A percentile compares a stretch with the other conserved stretches of the same genome.
Evolutionary conservation across 306 rosid genomes (phyloP).

Genomic region (Luffa aegyptiaca): DNA sequence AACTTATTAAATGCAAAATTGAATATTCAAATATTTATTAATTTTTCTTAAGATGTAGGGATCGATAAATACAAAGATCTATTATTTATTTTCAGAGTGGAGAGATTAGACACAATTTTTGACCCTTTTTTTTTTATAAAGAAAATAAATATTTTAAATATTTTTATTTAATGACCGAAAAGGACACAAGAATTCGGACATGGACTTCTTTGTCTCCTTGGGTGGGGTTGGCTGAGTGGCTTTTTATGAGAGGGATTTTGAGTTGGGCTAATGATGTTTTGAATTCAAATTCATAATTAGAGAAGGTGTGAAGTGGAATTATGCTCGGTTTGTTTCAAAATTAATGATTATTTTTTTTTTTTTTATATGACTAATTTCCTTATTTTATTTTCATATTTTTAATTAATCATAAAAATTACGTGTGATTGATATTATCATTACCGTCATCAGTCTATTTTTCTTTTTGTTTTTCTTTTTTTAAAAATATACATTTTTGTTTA

Average conservation of each 20-base stretch:
- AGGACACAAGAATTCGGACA: neutral
- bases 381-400: neutral
- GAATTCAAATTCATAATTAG: slow-evolving; percentile 1
- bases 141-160: too few species aligned
- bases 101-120: neutral
- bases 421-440: neutral
- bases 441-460: neutral
- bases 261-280: slow-evolving; percentile 24
- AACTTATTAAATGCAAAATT: too few species aligned
- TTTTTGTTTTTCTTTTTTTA: neutral
- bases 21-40: too few species aligned
- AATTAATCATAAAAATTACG: too few species aligned
- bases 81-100: too few species aligned
- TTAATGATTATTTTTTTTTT: neutral
- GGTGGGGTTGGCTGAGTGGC: slow-evolving; percentile 10
- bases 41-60: too few species aligned
- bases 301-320: neutral
- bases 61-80: too few species aligned
- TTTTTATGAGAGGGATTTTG: slow-evolving; percentile 4
- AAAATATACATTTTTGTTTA: neutral
- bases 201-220: neutral
- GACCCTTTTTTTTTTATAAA: too few species aligned
- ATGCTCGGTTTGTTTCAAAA: neutral
- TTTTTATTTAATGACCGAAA: neutral
- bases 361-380: neutral